Evolutionary conservation across 2,329 filamentous ascomycete species (phyloP), one percentile per base, ranked within the genome.

Genomic region (Aspergillus piperis): DNA sequence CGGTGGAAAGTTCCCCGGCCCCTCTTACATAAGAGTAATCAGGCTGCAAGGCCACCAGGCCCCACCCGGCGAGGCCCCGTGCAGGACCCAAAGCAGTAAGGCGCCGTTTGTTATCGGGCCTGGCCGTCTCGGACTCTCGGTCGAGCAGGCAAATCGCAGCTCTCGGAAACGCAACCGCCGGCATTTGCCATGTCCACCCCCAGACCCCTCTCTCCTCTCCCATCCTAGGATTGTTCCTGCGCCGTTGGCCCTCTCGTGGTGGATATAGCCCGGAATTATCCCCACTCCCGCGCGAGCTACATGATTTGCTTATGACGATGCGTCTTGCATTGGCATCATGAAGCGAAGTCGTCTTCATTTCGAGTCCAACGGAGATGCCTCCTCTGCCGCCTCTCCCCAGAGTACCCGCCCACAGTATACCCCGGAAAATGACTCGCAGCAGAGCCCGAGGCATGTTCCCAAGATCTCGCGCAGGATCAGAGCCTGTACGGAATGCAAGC

Each of bases 401-500:
- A 68, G 67, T 52, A 64, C 60, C 19, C 64, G 66, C 54, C 57
- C 54, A 36, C 58, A 56, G n/a, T 51, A 61, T 21, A 64, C 67
- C 13, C 65, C 70, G 17, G 73, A 75, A 52, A 69, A 72, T 41
- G 68, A 73, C 54, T 58, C 67, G 57, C 71, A 66, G 48, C 61
- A 65, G 19, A 62, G 57, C 30, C 63, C 63, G 30, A 60, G 58
- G 23, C 73, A 77, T 69, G 66, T 76, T 17, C 75, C 75, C 52
- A 77, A 77, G 66, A 79, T 80, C 38, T 79, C 77, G 23, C 75
- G 78, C 60, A 76, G 77, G 65, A 78, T 80, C 66, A 76, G 78
- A 44, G 82, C 82, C 27, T 84, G 82, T 66, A 82, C 81, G 8
- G 79, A 82, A 63, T 84, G 82, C 67, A 79, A 82, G 62, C 80